These are phyloP conservation scores for Mucor piriformis DNA, from an alignment of 371 early-diverging fungal species.

Conservation along the genomic window DNA sequence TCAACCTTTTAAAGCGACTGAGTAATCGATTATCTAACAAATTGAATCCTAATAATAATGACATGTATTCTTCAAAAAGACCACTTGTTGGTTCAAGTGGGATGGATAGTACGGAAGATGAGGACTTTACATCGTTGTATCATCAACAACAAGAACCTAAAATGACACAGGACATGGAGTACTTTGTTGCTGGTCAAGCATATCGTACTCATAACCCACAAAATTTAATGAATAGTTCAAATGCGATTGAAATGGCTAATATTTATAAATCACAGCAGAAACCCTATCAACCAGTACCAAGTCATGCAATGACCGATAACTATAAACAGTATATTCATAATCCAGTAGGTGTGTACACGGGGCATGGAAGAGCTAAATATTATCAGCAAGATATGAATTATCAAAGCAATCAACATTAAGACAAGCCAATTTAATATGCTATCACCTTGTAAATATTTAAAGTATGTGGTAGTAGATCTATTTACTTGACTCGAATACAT, in stretches of 20 bases:
- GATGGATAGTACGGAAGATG: background rate
- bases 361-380: background rate
- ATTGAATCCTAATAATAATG: background rate
- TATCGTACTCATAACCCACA: conserved; percentile 25
- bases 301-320: background rate
- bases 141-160: conserved; percentile 4
- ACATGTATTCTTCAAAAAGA: conserved; percentile 14
- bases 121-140: background rate
- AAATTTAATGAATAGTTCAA: conserved; percentile 6
- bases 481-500: too few relatives aligned
- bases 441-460: too few relatives aligned
- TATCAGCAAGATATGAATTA: background rate
- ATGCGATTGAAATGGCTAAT: conserved; percentile 30
- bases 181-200: conserved; percentile 27
- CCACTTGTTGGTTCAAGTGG: conserved; percentile 10
- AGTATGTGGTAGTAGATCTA: too few relatives aligned
- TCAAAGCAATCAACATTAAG: background rate
- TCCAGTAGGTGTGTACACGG: conserved; percentile 8
- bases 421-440: too few relatives aligned
- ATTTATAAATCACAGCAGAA: conserved; percentile 21
- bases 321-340: conserved; percentile 12
- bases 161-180: conserved; percentile 20
- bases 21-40: conserved; percentile 8
- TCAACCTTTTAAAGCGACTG: conserved; percentile 8
- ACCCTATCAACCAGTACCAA: conserved; percentile 8